Evolutionary conservation across 768 basidiomycete species (phyloP).

Genomic region (Mycena pura): DNA sequence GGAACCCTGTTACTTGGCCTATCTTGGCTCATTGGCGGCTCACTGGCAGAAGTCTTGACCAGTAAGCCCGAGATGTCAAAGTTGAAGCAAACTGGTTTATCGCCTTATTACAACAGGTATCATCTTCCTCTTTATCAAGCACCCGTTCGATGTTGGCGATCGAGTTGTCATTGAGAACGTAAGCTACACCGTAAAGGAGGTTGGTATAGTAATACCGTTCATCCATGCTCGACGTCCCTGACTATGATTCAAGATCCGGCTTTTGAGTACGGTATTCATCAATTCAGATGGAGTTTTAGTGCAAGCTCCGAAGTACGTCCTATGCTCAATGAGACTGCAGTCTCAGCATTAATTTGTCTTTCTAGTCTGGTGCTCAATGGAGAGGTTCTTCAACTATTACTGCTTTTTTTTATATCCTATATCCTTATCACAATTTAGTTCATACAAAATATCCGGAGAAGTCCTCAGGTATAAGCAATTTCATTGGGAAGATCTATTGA

Average conservation of each 20-base stretch:
- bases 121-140: conserved; percentile 91
- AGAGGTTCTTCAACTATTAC: conserved; percentile 7
- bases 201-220: background rate
- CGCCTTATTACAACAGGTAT: conserved; percentile 44
- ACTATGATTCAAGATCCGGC: conserved; percentile 55
- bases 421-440: conserved; percentile 47
- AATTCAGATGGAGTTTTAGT: conserved; percentile 64
- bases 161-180: conserved; percentile 60
- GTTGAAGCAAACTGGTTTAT: background rate
- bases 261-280: conserved; percentile 79
- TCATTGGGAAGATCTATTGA: background rate
- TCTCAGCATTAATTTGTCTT: background rate
- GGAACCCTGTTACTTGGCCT: conserved; percentile 68
- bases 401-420: background rate
- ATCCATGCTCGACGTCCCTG: background rate
- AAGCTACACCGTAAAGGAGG: conserved; percentile 80
- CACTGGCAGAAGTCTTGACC: conserved; percentile 79
- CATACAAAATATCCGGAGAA: conserved; percentile 75
- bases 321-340: background rate
- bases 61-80: conserved; percentile 37
- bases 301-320: conserved; percentile 67
- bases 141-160: conserved; percentile 86
- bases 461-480: conserved; percentile 56
- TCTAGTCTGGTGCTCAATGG: conserved; percentile 18
- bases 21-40: conserved; percentile 87